A percentile compares a stretch with the other conserved stretches of the same genome.
Evolutionary conservation across 1,139 yeast genomes (phyloP).

Genomic region (Lodderomyces elongisporus): DNA sequence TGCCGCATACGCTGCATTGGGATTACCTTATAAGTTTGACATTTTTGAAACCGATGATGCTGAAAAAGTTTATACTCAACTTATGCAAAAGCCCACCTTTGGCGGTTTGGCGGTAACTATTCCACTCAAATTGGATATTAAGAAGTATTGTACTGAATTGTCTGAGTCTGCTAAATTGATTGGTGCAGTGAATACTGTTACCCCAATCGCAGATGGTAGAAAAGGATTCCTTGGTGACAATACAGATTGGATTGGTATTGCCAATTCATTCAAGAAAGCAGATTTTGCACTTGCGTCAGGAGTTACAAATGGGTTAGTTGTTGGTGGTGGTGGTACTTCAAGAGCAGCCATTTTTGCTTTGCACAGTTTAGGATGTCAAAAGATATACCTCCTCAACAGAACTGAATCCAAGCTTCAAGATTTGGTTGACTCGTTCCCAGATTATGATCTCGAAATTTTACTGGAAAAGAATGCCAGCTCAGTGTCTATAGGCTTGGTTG

Average conservation of each 20-base stretch:
- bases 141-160: slow-evolving; percentile 57
- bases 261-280: slow-evolving; percentile 52
- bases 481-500: slow-evolving; percentile 60
- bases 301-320: slow-evolving; percentile 56
- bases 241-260: slow-evolving; percentile 94
- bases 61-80: slow-evolving; percentile 38
- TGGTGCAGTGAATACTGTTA: slow-evolving; percentile 92
- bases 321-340: slow-evolving; percentile 98
- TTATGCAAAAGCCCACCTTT: slow-evolving; percentile 48
- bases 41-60: slow-evolving; percentile 68
- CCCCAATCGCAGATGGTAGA: slow-evolving; percentile 45
- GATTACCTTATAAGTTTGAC: slow-evolving; percentile 71
- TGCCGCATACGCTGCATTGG: slow-evolving; percentile 64
- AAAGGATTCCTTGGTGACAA: slow-evolving; percentile 75
- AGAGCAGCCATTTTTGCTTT: slow-evolving; percentile 93
- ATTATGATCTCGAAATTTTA: slow-evolving; percentile 54
- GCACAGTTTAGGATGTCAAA: slow-evolving; percentile 68
- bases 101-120: slow-evolving; percentile 94
- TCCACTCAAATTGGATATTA: slow-evolving; percentile 79
- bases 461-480: slow-evolving; percentile 34
- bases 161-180: slow-evolving; percentile 70
- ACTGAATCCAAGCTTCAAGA: slow-evolving; percentile 61
- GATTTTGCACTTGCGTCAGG: slow-evolving; percentile 48
- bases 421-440: slow-evolving; percentile 59
- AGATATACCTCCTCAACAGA: slow-evolving; percentile 78